Evolutionary conservation across 768 basidiomycete genomes (phyloP).

Genomic region (Lentinula lateritia): DNA sequence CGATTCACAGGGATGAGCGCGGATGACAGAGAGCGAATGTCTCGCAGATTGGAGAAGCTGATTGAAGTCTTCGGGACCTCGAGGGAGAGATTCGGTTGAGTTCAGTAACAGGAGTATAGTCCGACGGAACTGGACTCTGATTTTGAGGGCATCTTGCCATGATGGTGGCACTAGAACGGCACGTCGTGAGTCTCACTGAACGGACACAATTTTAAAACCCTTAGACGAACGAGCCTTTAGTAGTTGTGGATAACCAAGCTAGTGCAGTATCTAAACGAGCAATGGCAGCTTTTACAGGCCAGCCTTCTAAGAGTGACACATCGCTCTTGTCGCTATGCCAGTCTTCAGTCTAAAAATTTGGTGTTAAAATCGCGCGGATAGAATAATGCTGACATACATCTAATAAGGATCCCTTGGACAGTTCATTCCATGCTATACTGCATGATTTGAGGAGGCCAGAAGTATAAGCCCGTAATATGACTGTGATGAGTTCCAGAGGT

Average conservation of each 20-base stretch:
- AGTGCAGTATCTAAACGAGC: constrained; percentile 59
- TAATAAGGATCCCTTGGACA: constrained; percentile 66
- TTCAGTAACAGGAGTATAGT: constrained; percentile 46
- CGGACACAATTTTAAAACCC: background rate
- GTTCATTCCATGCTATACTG: constrained; percentile 76
- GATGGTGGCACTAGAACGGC: constrained; percentile 30
- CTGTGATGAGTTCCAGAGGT: constrained; percentile 57
- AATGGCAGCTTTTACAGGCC: constrained; percentile 38
- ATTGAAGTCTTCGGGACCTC: constrained; percentile 29
- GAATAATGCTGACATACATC: constrained; percentile 54
- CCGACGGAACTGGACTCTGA: constrained; percentile 56
- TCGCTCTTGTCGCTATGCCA: constrained; percentile 91
- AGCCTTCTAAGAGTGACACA: constrained; percentile 62
- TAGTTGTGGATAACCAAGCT: constrained; percentile 48
- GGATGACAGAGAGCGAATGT: constrained; percentile 34
- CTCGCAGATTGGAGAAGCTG: constrained; percentile 34
- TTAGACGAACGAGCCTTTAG: constrained; percentile 30
- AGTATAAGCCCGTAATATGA: constrained; percentile 63
- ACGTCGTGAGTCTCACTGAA: background rate
- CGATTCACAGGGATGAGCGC: constrained; percentile 27
- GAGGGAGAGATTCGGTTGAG: constrained; percentile 25
- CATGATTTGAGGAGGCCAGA: constrained; percentile 75
- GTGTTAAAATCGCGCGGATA: constrained; percentile 1
- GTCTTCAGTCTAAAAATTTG: constrained; percentile 61
- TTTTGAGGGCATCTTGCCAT: constrained; percentile 47